Evolutionary conservation across 2,329 filamentous ascomycete species (phyloP), one percentile per base, ranked within the genome.

Genomic region (Hysterium pulicare): DNA sequence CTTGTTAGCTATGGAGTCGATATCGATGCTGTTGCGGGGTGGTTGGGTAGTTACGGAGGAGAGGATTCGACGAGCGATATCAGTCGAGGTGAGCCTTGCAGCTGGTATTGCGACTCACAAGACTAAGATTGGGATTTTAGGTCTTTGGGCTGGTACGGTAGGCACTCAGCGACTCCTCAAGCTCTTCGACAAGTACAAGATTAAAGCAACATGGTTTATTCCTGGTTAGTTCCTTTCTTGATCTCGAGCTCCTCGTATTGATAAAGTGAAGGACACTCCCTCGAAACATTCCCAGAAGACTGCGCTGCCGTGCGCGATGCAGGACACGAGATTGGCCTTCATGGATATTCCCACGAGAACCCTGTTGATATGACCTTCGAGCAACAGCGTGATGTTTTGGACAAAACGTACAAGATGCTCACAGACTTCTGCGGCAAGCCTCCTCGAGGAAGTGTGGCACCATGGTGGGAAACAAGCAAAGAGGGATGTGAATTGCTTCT

Each of bases 271-370:
- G 58, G 58, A 0, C 82, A 84, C 56, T 75, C 72, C 1, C 71
- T 84, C 2, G 81, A 84, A 59, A 83, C 77, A 0, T 86, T 86
- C 51, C 82, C 82, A 0, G 79, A 83, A 58, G 79, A 85, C 59
- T 83, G 79, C 54, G 65, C 64, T n/a, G 58, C 76, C 69, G 41
- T 86, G 6, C 75, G 78, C 11, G 82, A 86, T 47, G 72, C 74
- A 0, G 82, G 82, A 2, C 82, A 85, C 55, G 82, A 86, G 57
- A 81, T 78, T 45, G 82, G 82, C 2, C 71, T 86, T 5, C 85
- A 89, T 49, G 85, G 70, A 4, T 89, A 89, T 66, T 81, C 77
- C 0, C 84, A 89, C 55, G 85, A 89, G 59, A 88, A 89, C 53
- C 84, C 85, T 0, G 73, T 72, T 0, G 78, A 82, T 43, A 87